phyloP scores from a whole-genome alignment of 148 eudicot species.

The Silene latifolia region DNA sequence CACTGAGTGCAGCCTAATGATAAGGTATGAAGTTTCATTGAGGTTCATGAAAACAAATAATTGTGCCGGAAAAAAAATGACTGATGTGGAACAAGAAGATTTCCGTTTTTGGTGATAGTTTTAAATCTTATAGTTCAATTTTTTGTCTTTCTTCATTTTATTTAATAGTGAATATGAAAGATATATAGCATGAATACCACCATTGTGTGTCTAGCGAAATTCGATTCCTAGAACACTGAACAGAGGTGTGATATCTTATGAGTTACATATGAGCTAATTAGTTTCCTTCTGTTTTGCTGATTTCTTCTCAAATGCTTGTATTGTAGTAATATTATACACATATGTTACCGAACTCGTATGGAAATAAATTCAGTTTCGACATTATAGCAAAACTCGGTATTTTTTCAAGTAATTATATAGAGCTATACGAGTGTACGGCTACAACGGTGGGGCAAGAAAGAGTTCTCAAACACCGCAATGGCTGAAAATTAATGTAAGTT shows the following conservation, averaged over 20 bases:
- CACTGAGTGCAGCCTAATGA: not conserved
- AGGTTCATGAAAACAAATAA: not conserved
- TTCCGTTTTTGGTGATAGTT: not conserved
- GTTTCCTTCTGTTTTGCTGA: not conserved
- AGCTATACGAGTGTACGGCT: too few species aligned
- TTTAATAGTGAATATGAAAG: not conserved
- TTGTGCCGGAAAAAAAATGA: not conserved
- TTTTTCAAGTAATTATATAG: too few species aligned
- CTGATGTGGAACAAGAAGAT: not conserved
- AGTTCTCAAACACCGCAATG: too few species aligned
- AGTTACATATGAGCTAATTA: not conserved
- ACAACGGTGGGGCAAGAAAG: too few species aligned
- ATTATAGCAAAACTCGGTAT: too few species aligned
- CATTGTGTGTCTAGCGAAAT: constrained; percentile 4
- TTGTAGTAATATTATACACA: not conserved
- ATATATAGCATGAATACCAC: not conserved
- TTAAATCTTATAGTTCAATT: not conserved
- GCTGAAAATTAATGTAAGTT: too few species aligned
- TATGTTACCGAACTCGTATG: not conserved
- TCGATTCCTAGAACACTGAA: not conserved
- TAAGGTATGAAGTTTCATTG: constrained; percentile 1
- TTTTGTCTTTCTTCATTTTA: not conserved
- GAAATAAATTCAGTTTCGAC: not conserved
- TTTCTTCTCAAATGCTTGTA: not conserved
- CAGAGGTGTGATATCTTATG: not conserved